Percentiles rank a stretch among this genome's conserved stretches.
Evolutionary conservation across 495 filamentous ascomycete genomes (phyloP).

Genomic region (Hypoxylon intermedium): DNA sequence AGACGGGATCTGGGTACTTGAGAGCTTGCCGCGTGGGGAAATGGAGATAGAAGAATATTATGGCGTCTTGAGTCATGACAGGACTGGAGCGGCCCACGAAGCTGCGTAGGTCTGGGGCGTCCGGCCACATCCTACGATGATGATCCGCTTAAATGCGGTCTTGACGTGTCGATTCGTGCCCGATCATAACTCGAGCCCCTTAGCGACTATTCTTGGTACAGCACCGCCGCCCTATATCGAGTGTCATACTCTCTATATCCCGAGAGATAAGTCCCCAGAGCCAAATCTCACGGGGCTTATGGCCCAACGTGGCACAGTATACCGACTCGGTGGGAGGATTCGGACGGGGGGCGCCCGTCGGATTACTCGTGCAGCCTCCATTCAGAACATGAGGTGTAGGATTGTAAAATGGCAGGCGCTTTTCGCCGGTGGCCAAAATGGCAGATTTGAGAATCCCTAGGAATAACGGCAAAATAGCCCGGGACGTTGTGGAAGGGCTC

Average conservation of each 20-base stretch:
- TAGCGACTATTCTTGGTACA: neutral
- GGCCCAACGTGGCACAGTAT: slow-evolving; percentile 1
- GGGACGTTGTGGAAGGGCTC: slow-evolving; percentile 22
- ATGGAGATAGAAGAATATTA: slow-evolving; percentile 6
- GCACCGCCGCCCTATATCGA: neutral
- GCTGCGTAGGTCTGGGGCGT: slow-evolving; percentile 10
- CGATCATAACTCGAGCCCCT: slow-evolving; percentile 9
- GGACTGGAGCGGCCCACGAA: slow-evolving; percentile 2
- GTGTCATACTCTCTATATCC: neutral
- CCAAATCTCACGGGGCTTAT: slow-evolving; percentile 4
- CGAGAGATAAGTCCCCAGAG: neutral
- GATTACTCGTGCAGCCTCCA: slow-evolving; percentile 11
- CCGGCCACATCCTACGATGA: slow-evolving; percentile 1
- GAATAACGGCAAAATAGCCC: slow-evolving; percentile 30
- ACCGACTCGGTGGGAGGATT: neutral
- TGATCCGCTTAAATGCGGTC: slow-evolving; percentile 21
- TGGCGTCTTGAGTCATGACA: slow-evolving; percentile 2
- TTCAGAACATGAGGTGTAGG: neutral
- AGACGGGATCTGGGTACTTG: neutral
- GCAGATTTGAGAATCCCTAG: slow-evolving; percentile 7
- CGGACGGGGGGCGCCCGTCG: neutral
- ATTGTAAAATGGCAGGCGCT: slow-evolving; percentile 9
- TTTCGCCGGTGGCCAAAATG: neutral
- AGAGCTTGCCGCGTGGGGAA: slow-evolving; percentile 20
- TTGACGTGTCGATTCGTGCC: slow-evolving; percentile 18